A percentile compares a stretch with the other conserved stretches of the same genome.
phyloP scores from a whole-genome alignment of 1,284 basidiomycete genomes.

The Cryptococcus neoformans region DNA sequence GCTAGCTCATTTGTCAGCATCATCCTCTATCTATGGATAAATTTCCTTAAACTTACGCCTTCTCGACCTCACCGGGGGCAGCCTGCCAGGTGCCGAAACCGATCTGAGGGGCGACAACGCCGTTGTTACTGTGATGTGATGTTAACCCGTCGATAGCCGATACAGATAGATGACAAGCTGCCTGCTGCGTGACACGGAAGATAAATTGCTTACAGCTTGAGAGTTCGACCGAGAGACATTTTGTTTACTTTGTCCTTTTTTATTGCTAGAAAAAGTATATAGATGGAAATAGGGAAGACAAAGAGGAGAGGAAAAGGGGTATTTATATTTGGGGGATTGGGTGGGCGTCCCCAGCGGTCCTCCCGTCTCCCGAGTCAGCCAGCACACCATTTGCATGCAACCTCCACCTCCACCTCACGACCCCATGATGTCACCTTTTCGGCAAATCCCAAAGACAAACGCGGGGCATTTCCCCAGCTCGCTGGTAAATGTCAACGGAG shows the following conservation, averaged over 20 bases:
- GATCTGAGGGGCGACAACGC: conserved; percentile 59
- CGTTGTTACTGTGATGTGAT: conserved; percentile 25
- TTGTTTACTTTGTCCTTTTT: neutral
- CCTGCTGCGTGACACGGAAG: neutral
- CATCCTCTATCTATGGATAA: neutral
- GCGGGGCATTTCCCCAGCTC: too few species aligned
- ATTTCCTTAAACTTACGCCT: conserved; percentile 49
- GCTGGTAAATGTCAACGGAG: too few species aligned
- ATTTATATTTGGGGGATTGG: too few species aligned
- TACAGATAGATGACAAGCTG: too few species aligned
- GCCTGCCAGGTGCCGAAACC: conserved; percentile 83
- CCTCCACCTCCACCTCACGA: too few species aligned
- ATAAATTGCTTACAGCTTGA: conserved; percentile 4
- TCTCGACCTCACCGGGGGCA: conserved; percentile 70
- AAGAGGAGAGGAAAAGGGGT: neutral
- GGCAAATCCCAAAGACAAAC: too few species aligned
- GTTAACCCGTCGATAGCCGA: neutral
- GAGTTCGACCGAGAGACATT: conserved; percentile 12
- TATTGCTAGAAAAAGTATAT: too few species aligned
- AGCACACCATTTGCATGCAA: too few species aligned
- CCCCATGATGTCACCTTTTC: too few species aligned
- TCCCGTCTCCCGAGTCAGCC: too few species aligned
- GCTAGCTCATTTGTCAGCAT: conserved; percentile 46
- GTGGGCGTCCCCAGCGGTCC: too few species aligned
- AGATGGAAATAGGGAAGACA: neutral